Conservation (phyloP, 2,329 filamentous ascomycete species). For the Pestalotiopsis sp. region DNA sequence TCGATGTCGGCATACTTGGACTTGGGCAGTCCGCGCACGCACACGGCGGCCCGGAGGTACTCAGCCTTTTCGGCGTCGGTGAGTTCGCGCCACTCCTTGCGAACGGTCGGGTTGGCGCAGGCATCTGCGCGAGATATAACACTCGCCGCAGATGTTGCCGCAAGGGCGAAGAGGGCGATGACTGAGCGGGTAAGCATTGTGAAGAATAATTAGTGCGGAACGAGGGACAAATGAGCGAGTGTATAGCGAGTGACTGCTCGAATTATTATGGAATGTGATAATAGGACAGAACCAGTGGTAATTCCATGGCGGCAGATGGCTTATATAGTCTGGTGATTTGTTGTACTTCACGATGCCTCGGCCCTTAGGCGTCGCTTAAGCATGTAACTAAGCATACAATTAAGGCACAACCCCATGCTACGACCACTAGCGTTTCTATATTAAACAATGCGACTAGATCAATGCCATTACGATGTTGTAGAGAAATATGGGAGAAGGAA, state of each 20-base stretch:
- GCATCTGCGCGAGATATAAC: slow-evolving; percentile 7
- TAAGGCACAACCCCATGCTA: neutral
- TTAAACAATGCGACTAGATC: neutral
- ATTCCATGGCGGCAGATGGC: neutral
- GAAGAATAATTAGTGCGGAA: neutral
- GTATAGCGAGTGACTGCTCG: neutral
- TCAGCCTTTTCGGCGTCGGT: slow-evolving; percentile 16
- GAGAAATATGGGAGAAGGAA: slow-evolving; percentile 1
- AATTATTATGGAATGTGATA: neutral
- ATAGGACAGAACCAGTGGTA: neutral
- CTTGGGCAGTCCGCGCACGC: slow-evolving; percentile 21
- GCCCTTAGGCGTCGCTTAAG: neutral
- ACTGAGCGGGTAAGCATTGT: slow-evolving; percentile 7
- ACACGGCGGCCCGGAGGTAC: slow-evolving; percentile 34
- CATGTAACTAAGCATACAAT: slow-evolving; percentile 1
- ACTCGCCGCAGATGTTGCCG: slow-evolving; percentile 1
- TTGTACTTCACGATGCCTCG: neutral
- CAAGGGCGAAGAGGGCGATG: slow-evolving; percentile 5
- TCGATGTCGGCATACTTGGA: slow-evolving; percentile 11
- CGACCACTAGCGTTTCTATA: neutral
- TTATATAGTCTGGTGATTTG: neutral
- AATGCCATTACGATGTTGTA: neutral
- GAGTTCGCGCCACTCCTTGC: slow-evolving; percentile 10
- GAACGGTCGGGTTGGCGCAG: slow-evolving; percentile 16
- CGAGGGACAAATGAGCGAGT: neutral